Evolutionary conservation across 306 rosid species (phyloP).

Genomic region (Hippophae tibetana): DNA sequence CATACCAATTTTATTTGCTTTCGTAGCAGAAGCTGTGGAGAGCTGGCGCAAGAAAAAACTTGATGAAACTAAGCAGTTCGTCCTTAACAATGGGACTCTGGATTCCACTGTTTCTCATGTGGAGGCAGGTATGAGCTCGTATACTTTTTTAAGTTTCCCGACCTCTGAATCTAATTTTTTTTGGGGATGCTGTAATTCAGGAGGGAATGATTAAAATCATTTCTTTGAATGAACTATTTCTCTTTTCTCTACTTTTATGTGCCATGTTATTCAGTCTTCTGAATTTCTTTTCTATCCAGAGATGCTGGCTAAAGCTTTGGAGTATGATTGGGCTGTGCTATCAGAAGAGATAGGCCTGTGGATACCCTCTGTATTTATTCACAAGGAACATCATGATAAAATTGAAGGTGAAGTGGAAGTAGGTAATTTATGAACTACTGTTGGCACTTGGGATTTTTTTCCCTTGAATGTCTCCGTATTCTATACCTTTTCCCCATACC

Average conservation of each 20-base stretch:
- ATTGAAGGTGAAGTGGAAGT: slow-evolving; percentile 53
- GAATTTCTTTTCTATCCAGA: slow-evolving; percentile 29
- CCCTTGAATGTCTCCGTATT: background rate
- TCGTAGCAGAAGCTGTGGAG: slow-evolving; percentile 52
- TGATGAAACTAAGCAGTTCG: slow-evolving; percentile 41
- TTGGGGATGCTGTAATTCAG: background rate
- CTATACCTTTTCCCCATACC: background rate
- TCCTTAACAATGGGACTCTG: slow-evolving; percentile 14
- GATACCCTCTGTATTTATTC: slow-evolving; percentile 51
- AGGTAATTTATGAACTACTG: slow-evolving; percentile 34
- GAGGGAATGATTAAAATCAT: background rate
- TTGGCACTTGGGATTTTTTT: background rate
- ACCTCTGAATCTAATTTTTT: slow-evolving; percentile 8
- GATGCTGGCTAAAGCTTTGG: slow-evolving; percentile 65
- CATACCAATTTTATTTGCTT: slow-evolving; percentile 9
- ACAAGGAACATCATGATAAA: slow-evolving; percentile 62
- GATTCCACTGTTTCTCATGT: slow-evolving; percentile 38
- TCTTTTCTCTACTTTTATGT: background rate
- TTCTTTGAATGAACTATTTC: too few species aligned
- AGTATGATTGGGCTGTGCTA: slow-evolving; percentile 51
- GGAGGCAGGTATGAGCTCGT: slow-evolving; percentile 58
- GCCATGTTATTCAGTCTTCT: slow-evolving; percentile 7
- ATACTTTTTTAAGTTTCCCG: background rate
- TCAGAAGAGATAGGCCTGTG: slow-evolving; percentile 86
- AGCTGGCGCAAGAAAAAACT: slow-evolving; percentile 75